phyloP scores from a whole-genome alignment of 768 basidiomycete species.

The Goffeauzyma gilvescens region DNA sequence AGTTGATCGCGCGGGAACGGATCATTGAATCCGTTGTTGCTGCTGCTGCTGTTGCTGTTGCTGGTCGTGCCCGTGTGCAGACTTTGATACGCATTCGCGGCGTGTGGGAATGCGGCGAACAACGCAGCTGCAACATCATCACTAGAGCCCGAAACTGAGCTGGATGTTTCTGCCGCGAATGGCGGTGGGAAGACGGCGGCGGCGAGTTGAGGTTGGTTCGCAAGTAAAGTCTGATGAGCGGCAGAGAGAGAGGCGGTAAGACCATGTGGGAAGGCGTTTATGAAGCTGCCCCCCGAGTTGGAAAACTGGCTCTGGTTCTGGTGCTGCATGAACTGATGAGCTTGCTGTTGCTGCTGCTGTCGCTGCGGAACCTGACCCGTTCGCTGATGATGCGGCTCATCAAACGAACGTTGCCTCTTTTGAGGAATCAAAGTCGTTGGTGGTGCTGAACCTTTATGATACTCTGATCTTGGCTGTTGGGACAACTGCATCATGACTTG shows the following conservation, averaged over 20 bases:
- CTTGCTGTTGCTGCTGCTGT: neutral
- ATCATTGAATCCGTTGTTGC: too few relatives aligned
- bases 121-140: neutral
- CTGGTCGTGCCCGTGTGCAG: neutral
- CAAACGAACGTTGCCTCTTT: too few relatives aligned
- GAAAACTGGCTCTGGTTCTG: too few relatives aligned
- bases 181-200: constrained; percentile 12
- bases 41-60: neutral
- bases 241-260: neutral
- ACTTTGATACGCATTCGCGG: neutral
- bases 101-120: neutral
- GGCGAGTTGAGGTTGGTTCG: constrained; percentile 10
- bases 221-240: constrained; percentile 8
- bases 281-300: too few relatives aligned
- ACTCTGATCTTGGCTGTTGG: neutral
- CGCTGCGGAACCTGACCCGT: too few relatives aligned
- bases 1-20: neutral
- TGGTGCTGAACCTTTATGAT: too few relatives aligned
- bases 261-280: too few relatives aligned
- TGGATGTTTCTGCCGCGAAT: neutral
- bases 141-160: neutral
- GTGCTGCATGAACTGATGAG: neutral
- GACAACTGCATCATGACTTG: constrained; percentile 6
- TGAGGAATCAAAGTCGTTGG: neutral
- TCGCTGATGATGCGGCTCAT: too few relatives aligned